Base-by-base conservation (phyloP, 106 monocot genomes). In the Amphibolis antarctica region DNA sequence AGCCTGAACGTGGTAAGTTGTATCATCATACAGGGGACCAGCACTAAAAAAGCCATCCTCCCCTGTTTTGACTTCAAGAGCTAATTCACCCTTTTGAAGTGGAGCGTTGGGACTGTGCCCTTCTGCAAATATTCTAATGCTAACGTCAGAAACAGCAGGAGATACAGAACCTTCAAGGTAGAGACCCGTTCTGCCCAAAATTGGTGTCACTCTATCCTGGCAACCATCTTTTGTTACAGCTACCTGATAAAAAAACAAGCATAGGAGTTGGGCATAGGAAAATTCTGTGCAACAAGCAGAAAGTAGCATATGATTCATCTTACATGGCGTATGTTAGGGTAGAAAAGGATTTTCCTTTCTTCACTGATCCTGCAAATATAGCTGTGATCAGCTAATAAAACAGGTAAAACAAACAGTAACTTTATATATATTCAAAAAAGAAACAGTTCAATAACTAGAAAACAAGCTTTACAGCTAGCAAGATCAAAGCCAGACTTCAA, bases 21-120 rank as follows among this genome's bases (percentile, higher is more conserved):
- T 82, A 66, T 98, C 96, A 75, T 98, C 90, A 77, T 82, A 98
- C 44, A 90, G 49, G 9, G 96, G 90, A 0, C 86, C 90, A 53
- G 84, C 86, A 63, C 66, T 30, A 69, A 82, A 90, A 54, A 61
- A 68, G 49, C 98, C 98, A 77, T 88, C 87, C 21, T 20, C 42
- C 59, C 68, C 74, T 50, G 98, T 98, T 68, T 80, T 66, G 44
- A 78, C 78, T 68, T 80, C 79, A 17, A 77, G 25, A 49, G 76
- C 98, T 30, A 91, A 44, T 65, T 77, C 87, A 55, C 90, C 86
- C 75, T 84, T 75, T 14, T 69, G 62, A 43, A 88, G 54, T 72
- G 61, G 75, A 72, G 82, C 77, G 71, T 80, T 71, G n/a, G 51
- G 71, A 76, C 98, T 98, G 10, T 79, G 68, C 18, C 74, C 80